Conservation (phyloP, 495 filamentous ascomycete genomes). For the Annulohypoxylon bovei region DNA sequence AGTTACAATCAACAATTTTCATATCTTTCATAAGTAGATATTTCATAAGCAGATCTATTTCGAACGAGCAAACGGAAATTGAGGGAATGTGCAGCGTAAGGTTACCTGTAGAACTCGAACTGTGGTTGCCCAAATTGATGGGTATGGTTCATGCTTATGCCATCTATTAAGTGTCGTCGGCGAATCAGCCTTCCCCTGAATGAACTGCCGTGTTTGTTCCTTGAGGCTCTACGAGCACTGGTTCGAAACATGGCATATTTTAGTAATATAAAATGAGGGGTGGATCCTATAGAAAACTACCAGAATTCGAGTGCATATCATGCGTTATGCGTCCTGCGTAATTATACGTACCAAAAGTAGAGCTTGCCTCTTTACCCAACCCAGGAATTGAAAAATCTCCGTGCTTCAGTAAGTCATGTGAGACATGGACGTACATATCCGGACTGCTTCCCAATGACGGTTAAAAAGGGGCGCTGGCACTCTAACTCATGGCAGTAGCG, state of each 20-base stretch:
- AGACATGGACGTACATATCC: not conserved
- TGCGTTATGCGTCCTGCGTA: constrained; percentile 33
- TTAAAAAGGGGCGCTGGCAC: not conserved
- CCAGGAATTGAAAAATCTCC: constrained; percentile 22
- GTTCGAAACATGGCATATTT: constrained; percentile 1
- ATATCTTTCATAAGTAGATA: constrained; percentile 6
- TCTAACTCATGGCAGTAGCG: constrained; percentile 1
- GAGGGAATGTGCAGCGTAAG: not conserved
- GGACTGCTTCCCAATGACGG: not conserved
- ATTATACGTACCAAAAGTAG: not conserved
- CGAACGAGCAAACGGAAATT: not conserved
- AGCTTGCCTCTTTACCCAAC: constrained; percentile 14
- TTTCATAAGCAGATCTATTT: not conserved
- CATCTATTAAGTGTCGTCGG: constrained; percentile 16
- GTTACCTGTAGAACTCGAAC: not conserved
- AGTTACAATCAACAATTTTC: not conserved
- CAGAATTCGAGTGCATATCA: constrained; percentile 18
- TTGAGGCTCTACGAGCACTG: constrained; percentile 15
- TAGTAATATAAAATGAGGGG: constrained; percentile 18
- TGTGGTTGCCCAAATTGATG: constrained; percentile 16
- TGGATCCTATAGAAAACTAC: constrained; percentile 6
- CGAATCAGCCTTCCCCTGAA: not conserved
- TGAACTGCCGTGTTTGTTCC: constrained; percentile 6
- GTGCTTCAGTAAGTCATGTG: constrained; percentile 15
- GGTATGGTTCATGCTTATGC: constrained; percentile 23